Conservation (phyloP, 73 alveolate genomes). For the Blepharisma stoltei region DNA sequence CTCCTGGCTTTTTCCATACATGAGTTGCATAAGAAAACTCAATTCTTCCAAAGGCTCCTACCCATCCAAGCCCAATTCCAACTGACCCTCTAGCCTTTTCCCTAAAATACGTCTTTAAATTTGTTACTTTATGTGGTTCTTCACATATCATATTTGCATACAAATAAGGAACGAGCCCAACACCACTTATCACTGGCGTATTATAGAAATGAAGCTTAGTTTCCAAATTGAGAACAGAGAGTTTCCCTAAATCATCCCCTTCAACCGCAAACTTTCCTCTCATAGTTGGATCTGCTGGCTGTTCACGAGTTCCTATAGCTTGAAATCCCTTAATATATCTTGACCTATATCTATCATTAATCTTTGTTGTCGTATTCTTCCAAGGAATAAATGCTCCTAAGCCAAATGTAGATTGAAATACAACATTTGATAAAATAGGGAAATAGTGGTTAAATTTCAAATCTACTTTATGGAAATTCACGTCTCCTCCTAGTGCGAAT, state of each 20-base stretch:
- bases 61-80: constrained; percentile 23
- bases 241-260: constrained; percentile 18
- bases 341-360: not conserved
- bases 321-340: constrained; percentile 1
- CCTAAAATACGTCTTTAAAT: not conserved
- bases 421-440: not conserved
- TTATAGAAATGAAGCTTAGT: constrained; percentile 10
- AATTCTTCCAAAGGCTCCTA: not conserved
- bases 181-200: not conserved
- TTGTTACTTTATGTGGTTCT: not conserved
- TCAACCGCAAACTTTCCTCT: not conserved
- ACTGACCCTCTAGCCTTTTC: constrained; percentile 16
- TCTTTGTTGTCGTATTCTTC: not conserved
- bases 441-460: not conserved
- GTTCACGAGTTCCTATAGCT: constrained; percentile 1
- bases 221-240: not conserved
- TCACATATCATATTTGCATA: constrained; percentile 21
- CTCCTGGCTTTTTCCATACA: constrained; percentile 1
- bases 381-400: constrained; percentile 21
- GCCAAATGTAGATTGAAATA: not conserved
- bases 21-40: constrained; percentile 3
- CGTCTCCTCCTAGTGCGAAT: constrained; percentile 1
- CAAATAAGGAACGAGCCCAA: constrained; percentile 5
- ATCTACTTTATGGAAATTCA: constrained; percentile 2
- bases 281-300: not conserved